Evolutionary conservation across 495 filamentous ascomycete species (phyloP), one percentile per base, ranked within the genome.

Genomic region (Neurospora sp.): DNA sequence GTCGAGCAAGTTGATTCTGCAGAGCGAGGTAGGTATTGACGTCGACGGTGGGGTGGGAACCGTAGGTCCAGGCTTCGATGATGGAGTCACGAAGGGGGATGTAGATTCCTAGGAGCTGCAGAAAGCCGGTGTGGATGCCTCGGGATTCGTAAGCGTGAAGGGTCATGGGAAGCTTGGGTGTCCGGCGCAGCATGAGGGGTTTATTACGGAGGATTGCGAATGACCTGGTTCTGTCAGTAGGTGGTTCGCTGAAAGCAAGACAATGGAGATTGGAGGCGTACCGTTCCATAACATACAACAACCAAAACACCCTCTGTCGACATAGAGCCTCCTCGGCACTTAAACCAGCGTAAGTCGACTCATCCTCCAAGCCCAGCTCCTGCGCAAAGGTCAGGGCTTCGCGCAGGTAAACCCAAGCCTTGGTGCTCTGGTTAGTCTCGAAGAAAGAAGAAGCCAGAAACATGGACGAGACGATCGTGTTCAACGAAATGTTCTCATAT

Each of bases 341-440:
- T 7, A 87, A 72, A 3, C 81, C 82, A 8, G 77, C 73, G 77
- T 89, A 90, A 0, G 82, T 84, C 1, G 84, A 80, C 73, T 89
- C 87, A 31, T 89, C 85, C 76, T 91, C 84, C 39, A 92, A 80
- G 1, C 87, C 87, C 31, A 92, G 76, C 16, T 88, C 85, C 72
- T 88, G 86, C 5, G 86, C 84, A 79, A 89, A 83, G 0, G 87
- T 87, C 31, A 86, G 86, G 2, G 88, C 84, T 76, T 92, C 89
- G 44, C 88, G 84, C n/a, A 91, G 77, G 73, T 90, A 90, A 69
- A 87, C 86, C 87, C 89, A 91, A 8, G 87, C 78, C 68, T 82
- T 82, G 20, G 74, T 69, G 41, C 71, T 72, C 40, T 81, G 74
- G 42, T 79, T 78, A 10, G 80, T 76, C 73, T 82, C 81, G 70